Evolutionary conservation across 768 basidiomycete species (phyloP), one percentile per base, ranked within the genome.

Genomic region (Naganishia randhawae): DNA sequence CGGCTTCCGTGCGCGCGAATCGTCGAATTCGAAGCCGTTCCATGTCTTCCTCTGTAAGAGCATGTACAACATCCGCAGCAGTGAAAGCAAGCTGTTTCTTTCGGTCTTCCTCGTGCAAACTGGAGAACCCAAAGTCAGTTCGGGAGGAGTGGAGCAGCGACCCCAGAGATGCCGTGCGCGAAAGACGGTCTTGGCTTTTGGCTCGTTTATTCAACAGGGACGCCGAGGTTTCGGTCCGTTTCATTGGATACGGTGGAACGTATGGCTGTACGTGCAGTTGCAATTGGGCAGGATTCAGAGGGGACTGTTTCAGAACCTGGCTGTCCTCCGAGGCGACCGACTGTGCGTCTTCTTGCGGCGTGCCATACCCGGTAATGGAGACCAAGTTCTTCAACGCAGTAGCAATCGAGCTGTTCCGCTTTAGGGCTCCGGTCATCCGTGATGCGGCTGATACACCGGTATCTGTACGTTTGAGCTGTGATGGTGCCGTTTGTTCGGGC

Each of bases 1-100:
- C 77, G 16, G 79, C 74, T 65, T 79, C 71, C 14, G 73, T 72
- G 5, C 73, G 73, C 32, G 65, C 70, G 14, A 82, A 83, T 71
- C 89, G 82, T 27, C 91, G 85, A 35, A 90, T 88, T 25, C 88
- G 83, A 41, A 97, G 76, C 4, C 95, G 86, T 69, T 95, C 91
- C 89, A 95, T 91, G 74, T 98, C 95, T 75, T 95, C 92, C 74
- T 92, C 91, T 78, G 92, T 90, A 32, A 98, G 82, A 0, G 89
- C 89, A 70, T 91, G 89, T 82, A 96, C 90, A 25, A 92, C 90
- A 72, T 90, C 85, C 14, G 86, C 88, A 1, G 91, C 86, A 42
- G 84, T 75, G 74, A 89, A 92, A 16, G 37, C 33, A 14, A 35
- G 57, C 17, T 29, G 32, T 25, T 41, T 39, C 19, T 67, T 67